These are phyloP conservation scores for Solanum lycopersicoides DNA, from an alignment of 257 asterid species.

Conservation along the genomic window DNA sequence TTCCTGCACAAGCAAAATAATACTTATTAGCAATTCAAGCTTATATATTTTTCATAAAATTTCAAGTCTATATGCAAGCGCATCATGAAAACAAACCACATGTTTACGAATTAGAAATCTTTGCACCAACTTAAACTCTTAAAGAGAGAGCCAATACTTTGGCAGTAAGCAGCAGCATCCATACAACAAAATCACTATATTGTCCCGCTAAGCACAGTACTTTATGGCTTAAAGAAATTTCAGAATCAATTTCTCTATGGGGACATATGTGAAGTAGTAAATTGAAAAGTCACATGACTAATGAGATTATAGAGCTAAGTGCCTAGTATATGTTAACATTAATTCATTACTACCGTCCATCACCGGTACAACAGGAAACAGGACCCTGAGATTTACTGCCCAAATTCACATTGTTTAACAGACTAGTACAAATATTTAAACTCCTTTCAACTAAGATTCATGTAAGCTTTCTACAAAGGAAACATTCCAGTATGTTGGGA, in stretches of 20 bases:
- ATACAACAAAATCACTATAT: background rate
- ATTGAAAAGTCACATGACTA: background rate
- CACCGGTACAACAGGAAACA: background rate
- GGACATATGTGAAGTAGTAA: background rate
- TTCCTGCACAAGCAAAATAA: conserved; percentile 39
- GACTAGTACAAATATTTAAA: background rate
- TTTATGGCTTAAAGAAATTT: background rate
- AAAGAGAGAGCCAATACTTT: background rate
- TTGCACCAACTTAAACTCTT: background rate
- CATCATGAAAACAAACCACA: background rate
- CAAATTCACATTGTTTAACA: background rate
- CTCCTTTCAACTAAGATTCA: background rate
- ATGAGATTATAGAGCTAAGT: background rate
- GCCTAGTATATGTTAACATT: background rate
- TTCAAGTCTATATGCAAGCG: background rate
- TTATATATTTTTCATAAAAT: background rate
- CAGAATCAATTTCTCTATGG: background rate
- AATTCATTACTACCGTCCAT: background rate
- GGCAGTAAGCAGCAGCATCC: background rate
- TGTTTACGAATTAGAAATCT: background rate
- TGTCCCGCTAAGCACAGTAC: background rate
- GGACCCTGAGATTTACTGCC: background rate
- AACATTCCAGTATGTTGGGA: background rate
- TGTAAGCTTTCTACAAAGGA: background rate
- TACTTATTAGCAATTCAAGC: background rate